Evolutionary conservation across 1,284 basidiomycete genomes (phyloP).

Genomic region (Ganoderma meredithae): DNA sequence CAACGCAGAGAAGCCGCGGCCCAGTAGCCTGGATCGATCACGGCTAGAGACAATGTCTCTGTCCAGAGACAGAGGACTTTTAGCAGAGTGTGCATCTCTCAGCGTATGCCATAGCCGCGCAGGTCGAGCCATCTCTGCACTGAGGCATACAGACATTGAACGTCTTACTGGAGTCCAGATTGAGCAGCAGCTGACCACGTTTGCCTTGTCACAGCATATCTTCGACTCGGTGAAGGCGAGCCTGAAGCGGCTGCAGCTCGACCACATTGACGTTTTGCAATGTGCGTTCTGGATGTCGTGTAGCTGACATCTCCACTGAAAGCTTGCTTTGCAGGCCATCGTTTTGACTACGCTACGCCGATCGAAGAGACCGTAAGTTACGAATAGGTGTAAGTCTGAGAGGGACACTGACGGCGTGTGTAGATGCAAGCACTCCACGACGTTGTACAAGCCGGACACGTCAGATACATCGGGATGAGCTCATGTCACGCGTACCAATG

Average conservation of each 20-base stretch:
- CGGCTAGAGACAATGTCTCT: too few relatives aligned
- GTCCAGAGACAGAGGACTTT: too few relatives aligned
- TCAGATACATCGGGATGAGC: conserved; percentile 74
- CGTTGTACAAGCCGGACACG: conserved; percentile 68
- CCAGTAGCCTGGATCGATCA: too few relatives aligned
- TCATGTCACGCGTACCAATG: conserved; percentile 45
- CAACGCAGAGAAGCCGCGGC: too few relatives aligned
- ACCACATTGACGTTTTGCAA: conserved; percentile 66
- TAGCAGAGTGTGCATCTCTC: too few relatives aligned
- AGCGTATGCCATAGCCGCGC: too few relatives aligned
- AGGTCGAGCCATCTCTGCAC: too few relatives aligned
- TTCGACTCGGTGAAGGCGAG: conserved; percentile 78
- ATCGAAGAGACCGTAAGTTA: conserved; percentile 42
- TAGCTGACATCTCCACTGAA: background rate
- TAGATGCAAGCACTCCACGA: conserved; percentile 72
- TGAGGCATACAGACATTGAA: too few relatives aligned
- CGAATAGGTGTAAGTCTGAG: background rate
- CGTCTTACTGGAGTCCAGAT: too few relatives aligned
- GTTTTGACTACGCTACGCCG: conserved; percentile 54
- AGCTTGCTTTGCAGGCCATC: conserved; percentile 38
- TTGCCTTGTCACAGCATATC: conserved; percentile 55
- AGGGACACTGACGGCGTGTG: background rate
- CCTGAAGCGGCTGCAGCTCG: conserved; percentile 68
- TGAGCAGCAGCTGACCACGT: background rate
- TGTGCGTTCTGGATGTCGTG: background rate